Evolutionary conservation across 116 monocot genomes (phyloP), one percentile per base, ranked within the genome.

Genomic region (Zostera marina): DNA sequence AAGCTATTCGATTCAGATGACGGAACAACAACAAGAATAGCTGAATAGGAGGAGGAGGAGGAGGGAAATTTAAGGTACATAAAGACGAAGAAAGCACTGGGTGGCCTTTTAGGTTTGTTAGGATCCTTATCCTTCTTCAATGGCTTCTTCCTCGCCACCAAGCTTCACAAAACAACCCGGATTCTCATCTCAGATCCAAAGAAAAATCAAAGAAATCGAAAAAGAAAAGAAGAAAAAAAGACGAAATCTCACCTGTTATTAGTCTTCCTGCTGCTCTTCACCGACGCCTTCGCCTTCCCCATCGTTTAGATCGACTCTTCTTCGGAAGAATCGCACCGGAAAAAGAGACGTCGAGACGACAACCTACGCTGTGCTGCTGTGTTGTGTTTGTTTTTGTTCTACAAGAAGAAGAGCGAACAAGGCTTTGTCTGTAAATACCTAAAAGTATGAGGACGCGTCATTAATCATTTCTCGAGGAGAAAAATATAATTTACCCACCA

Each of bases 31-130:
- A n/a, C 10, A 16, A 13, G 20, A 51, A 3, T 19, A 51, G 14
- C 47, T 17, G 17, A 47, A 7, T n/a, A 47, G 47, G 47, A 47
- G 3, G 20, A 49, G 14, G 44, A 51, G 26, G 8, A 11, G 21
- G 15, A 22, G 22, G 8, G 25, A 1, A 32, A 23, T 24, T 19
- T 6, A 12, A 23, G 11, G 22, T 80, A 57, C 85, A 85, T 80
- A 69, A 85, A 85, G 9, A 85, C 85, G 43, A 85, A 85, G 81
- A 85, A 85, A 25, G 85, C 85, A 40, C 81, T 80, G 41, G 85
- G 72, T 25, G 85, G 77, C 74, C 85, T 74, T 72, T 85, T 85
- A 0, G 85, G 85, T 72, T 80, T 85, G 80, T 80, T 80, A 6
- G 77, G 80, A 47, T 85, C 85, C 81, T 85, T 85, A 11, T 9